Percentiles rank a stretch among this genome's conserved stretches.
Conservation (phyloP, 306 rosid genomes). For the Pachyrhizus erosus region DNA sequence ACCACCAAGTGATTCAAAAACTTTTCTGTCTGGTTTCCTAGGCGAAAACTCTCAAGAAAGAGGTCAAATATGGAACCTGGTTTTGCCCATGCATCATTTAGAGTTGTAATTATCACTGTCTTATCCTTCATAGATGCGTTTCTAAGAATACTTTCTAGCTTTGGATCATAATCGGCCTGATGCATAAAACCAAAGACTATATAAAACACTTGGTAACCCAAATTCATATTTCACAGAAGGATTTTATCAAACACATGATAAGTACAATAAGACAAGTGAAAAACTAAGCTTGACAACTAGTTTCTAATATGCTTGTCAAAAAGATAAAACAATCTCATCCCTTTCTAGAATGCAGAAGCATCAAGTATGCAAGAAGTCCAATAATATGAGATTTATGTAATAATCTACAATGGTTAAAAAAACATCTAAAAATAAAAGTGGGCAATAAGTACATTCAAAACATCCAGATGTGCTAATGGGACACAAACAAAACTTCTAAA, state of each 20-base stretch:
- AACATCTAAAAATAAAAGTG: neutral
- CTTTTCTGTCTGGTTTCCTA: conserved; percentile 64
- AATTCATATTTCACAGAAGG: conserved; percentile 15
- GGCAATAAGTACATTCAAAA: neutral
- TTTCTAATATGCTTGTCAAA: conserved; percentile 2
- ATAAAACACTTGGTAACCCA: neutral
- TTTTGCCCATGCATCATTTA: conserved; percentile 92
- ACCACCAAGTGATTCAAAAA: conserved; percentile 73
- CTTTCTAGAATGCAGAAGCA: neutral
- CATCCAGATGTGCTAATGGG: neutral
- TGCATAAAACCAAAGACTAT: neutral
- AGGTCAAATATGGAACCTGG: conserved; percentile 77
- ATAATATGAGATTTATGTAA: neutral
- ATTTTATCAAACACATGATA: conserved; percentile 3
- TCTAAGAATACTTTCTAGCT: conserved; percentile 52
- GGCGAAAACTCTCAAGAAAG: conserved; percentile 71
- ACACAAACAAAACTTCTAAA: neutral
- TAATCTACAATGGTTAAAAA: conserved; percentile 5
- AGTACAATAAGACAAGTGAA: neutral
- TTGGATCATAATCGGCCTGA: conserved; percentile 37
- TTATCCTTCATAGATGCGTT: conserved; percentile 64
- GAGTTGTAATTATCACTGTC: conserved; percentile 75
- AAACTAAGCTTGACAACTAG: neutral
- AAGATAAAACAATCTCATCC: neutral
- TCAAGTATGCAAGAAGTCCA: neutral